These are phyloP conservation scores for Pseudognaphalium luteoalbum DNA, from an alignment of 129 eudicot genomes.

Conservation along the genomic window DNA sequence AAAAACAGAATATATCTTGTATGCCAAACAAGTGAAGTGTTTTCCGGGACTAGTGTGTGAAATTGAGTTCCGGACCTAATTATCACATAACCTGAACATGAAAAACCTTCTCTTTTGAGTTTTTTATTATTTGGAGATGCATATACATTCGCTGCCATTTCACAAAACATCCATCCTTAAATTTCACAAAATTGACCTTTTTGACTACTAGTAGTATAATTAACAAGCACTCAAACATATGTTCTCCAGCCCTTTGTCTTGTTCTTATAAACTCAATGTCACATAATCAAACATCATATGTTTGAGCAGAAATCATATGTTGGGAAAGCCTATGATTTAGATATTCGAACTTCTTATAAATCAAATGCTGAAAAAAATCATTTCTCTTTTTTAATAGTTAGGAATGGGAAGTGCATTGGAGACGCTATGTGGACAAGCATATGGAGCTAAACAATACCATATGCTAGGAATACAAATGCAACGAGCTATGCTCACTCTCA, in stretches of 20 bases:
- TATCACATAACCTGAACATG: not conserved
- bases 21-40: not conserved
- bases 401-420: slow-evolving; percentile 84
- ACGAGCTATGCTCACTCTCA: slow-evolving; percentile 54
- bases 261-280: not conserved
- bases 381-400: slow-evolving; percentile 38
- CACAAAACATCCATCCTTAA: not conserved
- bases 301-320: not conserved
- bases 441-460: slow-evolving; percentile 76
- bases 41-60: not conserved
- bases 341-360: not conserved
- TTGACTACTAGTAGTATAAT: not conserved
- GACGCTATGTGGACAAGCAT: slow-evolving; percentile 77
- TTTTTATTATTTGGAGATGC: not conserved
- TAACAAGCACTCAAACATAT: not conserved
- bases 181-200: not conserved
- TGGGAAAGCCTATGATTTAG: not conserved
- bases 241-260: not conserved
- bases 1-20: no score
- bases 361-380: no score
- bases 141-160: not conserved
- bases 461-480: slow-evolving; percentile 71
- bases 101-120: not conserved
- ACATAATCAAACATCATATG: not conserved
- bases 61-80: not conserved